Conservation (phyloP, 257 asterid genomes). For the Nicotiana knightiana region DNA sequence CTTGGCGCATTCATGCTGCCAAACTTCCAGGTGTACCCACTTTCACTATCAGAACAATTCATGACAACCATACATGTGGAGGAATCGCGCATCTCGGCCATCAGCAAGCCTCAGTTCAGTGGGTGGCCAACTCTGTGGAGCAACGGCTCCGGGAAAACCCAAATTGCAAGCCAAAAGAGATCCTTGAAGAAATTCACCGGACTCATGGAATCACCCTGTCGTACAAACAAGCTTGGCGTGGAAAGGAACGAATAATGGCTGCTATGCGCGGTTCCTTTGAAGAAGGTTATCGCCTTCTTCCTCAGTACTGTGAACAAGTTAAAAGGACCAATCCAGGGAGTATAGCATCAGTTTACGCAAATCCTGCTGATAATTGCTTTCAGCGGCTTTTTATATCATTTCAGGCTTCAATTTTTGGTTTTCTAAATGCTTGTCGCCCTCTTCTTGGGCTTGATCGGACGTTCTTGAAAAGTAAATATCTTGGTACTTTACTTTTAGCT, state of each 20-base stretch:
- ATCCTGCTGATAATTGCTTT: slow-evolving; percentile 62
- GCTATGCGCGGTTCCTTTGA: slow-evolving; percentile 95
- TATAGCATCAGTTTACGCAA: slow-evolving; percentile 77
- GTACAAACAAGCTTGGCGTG: slow-evolving; percentile 98
- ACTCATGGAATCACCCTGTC: slow-evolving; percentile 82
- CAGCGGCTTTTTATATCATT: slow-evolving; percentile 83
- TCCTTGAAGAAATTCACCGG: slow-evolving; percentile 83
- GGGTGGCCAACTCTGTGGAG: slow-evolving; percentile 96
- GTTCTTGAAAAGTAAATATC: slow-evolving; percentile 77
- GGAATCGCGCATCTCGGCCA: slow-evolving; percentile 88
- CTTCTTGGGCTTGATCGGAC: slow-evolving; percentile 88
- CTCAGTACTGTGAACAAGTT: slow-evolving; percentile 84
- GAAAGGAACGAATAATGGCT: slow-evolving; percentile 90
- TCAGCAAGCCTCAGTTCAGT: slow-evolving; percentile 97
- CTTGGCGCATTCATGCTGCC: slow-evolving; percentile 96
- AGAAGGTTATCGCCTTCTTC: slow-evolving; percentile 91
- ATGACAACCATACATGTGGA: slow-evolving; percentile 76
- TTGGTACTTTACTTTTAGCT: slow-evolving; percentile 86
- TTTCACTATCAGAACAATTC: slow-evolving; percentile 83
- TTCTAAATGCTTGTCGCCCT: slow-evolving; percentile 87
- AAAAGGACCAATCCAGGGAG: slow-evolving; percentile 88
- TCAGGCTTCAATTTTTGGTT: slow-evolving; percentile 87
- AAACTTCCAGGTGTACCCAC: slow-evolving; percentile 96
- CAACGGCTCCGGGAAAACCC: slow-evolving; percentile 82
- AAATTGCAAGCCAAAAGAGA: slow-evolving; percentile 89